A percentile compares a stretch with the other conserved stretches of the same genome.
phyloP scores from a whole-genome alignment of 2,329 filamentous ascomycete genomes.

The Arthrocladium fulminans region DNA sequence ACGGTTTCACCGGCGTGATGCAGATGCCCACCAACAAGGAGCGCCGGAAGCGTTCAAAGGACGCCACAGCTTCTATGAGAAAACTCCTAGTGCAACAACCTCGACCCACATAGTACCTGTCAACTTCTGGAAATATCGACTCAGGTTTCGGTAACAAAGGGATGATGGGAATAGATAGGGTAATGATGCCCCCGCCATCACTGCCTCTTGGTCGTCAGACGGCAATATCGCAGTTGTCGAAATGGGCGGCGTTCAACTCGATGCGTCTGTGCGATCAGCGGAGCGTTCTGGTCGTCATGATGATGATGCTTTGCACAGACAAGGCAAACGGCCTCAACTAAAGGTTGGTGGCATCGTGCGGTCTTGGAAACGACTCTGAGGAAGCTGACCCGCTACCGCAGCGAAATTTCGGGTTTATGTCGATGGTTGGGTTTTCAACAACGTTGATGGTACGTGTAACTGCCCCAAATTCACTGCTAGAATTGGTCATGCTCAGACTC shows the following conservation, averaged over 20 bases:
- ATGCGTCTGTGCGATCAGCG: neutral
- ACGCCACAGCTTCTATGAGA: no score
- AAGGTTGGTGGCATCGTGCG: slow-evolving; percentile 5
- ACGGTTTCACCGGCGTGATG: no score
- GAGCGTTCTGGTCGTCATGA: slow-evolving; percentile 1
- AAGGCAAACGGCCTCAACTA: slow-evolving; percentile 10
- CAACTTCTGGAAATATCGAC: no score
- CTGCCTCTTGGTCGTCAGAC: no score
- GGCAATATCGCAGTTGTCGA: no score
- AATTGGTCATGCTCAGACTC: slow-evolving; percentile 4
- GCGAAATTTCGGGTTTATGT: slow-evolving; percentile 37
- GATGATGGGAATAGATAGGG: no score
- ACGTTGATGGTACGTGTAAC: slow-evolving; percentile 33
- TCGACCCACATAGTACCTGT: no score
- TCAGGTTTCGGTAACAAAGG: no score
- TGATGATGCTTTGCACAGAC: slow-evolving; percentile 7
- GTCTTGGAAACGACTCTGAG: neutral
- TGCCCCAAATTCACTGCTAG: no score
- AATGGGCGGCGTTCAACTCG: neutral
- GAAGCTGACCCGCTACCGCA: slow-evolving; percentile 13
- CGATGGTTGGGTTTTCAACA: slow-evolving; percentile 36
- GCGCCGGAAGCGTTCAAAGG: no score
- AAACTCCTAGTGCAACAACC: no score
- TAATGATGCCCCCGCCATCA: neutral
- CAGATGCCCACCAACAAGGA: no score